Base-by-base conservation (phyloP, 176 grass and related monocot species). In the Chrysopogon serrulatus region DNA sequence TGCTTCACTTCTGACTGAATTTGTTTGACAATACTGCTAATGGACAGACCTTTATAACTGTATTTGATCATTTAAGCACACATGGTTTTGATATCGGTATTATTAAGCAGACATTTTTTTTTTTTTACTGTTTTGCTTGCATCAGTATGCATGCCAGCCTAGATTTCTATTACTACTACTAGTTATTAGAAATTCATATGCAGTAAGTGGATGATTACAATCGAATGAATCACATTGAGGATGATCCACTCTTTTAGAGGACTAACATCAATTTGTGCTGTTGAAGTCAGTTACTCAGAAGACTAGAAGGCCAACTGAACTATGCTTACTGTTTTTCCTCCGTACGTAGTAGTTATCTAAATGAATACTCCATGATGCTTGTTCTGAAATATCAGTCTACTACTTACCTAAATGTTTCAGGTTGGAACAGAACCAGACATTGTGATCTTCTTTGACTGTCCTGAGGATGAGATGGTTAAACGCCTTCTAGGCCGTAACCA, bases 401-500 rank as follows among this genome's bases (percentile, higher is more conserved):
- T 74, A 34, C 18, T 73, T 40, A 28, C 82, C 10, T 53, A 54
- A 49, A 86, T 73, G 42, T 73, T 88, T 82, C 87, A 99, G 96
- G 71, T 90, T 80, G 96, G 96, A 82, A 73, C 83, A 68, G 96
- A 99, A 88, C 93, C 96, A 79, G 87, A 99, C 64, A 86, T 96
- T 83, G 91, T 96, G 31, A 31, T 99, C 68, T 96, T 94, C 90
- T 96, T 99, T 82, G 91, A 92, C 73, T 96, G 93, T 66, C 91
- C 91, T 18, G 89, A 91, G 84, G 93, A 96, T 79, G 88, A 94
- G 89, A 99, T 99, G 91, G 86, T 99, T 67, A 92, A 99, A 86
- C 91, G 93, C 6, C 82, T 96, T 71, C 81, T 99, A 64, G 35
- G 90, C 10, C 93, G 96, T 76, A 99, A 99, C 87, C 93, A 96